A percentile compares a stretch with the other conserved stretches of the same genome.
These are phyloP conservation scores for Chernovozyma aurita DNA, from an alignment of 1,139 yeast species.

Conservation along the genomic window DNA sequence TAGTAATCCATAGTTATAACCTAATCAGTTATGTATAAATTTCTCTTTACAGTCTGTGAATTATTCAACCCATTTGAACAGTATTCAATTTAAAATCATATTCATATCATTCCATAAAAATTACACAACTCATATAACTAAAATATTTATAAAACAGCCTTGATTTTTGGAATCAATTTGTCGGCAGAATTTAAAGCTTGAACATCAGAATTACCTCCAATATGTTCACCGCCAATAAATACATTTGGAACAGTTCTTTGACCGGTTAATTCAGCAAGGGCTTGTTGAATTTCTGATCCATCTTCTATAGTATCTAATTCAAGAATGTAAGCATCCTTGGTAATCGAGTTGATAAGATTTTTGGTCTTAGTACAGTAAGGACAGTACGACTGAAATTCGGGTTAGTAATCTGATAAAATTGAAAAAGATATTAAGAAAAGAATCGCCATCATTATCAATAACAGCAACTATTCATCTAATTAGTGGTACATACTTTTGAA, in stretches of 20 bases:
- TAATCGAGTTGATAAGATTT: conserved; percentile 48
- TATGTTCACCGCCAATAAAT: conserved; percentile 83
- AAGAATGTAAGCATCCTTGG: conserved; percentile 53
- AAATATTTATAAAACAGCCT: conserved; percentile 32
- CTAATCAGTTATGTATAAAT: no score
- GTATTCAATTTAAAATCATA: no score
- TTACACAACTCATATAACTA: no score
- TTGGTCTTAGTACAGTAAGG: conserved; percentile 72
- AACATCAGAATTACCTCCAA: conserved; percentile 91
- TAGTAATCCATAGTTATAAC: no score
- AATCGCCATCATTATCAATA: background rate
- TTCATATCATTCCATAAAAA: no score
- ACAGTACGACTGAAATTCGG: conserved; percentile 36
- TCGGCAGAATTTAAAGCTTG: conserved; percentile 50
- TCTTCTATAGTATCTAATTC: conserved; percentile 54
- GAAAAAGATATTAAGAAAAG: background rate
- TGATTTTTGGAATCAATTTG: conserved; percentile 32
- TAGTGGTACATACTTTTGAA: conserved; percentile 50
- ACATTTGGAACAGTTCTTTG: conserved; percentile 93
- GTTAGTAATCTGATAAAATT: conserved; percentile 14
- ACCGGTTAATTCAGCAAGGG: conserved; percentile 71
- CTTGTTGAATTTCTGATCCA: conserved; percentile 64
- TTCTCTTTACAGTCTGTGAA: no score
- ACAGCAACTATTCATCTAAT: background rate
- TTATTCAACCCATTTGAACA: no score